A percentile compares a stretch with the other conserved stretches of the same genome.
phyloP scores from a whole-genome alignment of 2,329 filamentous ascomycete genomes.

The Didymella pomorum region DNA sequence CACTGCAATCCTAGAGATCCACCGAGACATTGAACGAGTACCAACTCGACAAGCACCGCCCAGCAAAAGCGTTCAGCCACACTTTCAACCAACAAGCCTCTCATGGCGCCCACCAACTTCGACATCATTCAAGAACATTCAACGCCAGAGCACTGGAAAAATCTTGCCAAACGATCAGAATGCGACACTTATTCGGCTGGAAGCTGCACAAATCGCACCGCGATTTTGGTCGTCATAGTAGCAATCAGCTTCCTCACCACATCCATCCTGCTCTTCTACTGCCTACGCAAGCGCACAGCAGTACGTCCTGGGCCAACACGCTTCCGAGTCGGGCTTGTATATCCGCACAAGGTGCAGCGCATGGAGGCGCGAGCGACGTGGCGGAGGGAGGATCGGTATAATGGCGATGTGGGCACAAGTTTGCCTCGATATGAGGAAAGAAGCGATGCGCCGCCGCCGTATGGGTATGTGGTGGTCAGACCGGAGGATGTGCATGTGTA shows the following conservation, averaged over 20 bases:
- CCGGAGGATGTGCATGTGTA: conserved; percentile 11
- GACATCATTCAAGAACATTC: not conserved
- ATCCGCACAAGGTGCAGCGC: conserved; percentile 13
- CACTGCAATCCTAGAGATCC: too few species aligned
- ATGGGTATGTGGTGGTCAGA: conserved; percentile 8
- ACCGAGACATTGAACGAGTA: too few species aligned
- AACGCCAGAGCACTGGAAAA: too few species aligned
- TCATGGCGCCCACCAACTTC: conserved; percentile 11
- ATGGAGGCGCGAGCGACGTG: conserved; percentile 7
- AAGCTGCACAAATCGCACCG: conserved; percentile 11
- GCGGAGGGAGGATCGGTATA: conserved; percentile 8
- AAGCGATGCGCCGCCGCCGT: conserved; percentile 15
- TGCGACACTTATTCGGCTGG: not conserved
- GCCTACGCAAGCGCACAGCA: conserved; percentile 9
- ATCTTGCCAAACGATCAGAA: not conserved
- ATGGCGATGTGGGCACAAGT: conserved; percentile 5
- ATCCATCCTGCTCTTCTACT: conserved; percentile 13
- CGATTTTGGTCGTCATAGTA: conserved; percentile 6
- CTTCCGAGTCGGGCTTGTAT: conserved; percentile 5
- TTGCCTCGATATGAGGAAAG: conserved; percentile 11
- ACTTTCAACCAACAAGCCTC: not conserved
- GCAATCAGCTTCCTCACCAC: conserved; percentile 8
- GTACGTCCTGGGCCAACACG: conserved; percentile 4
- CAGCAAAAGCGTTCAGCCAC: too few species aligned
- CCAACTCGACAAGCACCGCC: too few species aligned